phyloP scores from a whole-genome alignment of 805 yeast species.

The Wickerhamomyces kurtzmanii region DNA sequence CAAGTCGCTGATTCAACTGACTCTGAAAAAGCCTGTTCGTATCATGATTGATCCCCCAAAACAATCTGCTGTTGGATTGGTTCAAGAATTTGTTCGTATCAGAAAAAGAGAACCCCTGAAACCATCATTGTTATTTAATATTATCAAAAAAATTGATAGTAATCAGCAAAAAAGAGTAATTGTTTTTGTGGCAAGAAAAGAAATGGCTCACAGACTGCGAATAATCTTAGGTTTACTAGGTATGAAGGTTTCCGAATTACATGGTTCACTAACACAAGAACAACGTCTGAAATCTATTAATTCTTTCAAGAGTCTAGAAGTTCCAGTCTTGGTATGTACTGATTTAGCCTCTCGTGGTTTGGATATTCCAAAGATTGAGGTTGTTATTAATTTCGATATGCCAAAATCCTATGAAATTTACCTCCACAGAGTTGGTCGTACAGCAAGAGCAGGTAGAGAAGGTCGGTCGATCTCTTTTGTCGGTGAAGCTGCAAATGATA shows the following conservation, averaged over 20 bases:
- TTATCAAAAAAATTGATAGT: slow-evolving; percentile 59
- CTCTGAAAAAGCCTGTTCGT: slow-evolving; percentile 84
- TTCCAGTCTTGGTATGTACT: slow-evolving; percentile 88
- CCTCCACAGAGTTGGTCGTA: slow-evolving; percentile 96
- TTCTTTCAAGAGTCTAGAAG: slow-evolving; percentile 71
- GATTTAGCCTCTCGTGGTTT: slow-evolving; percentile 99
- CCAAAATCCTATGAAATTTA: slow-evolving; percentile 88
- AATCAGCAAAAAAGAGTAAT: slow-evolving; percentile 63
- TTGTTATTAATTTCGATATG: slow-evolving; percentile 92
- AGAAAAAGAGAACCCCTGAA: slow-evolving; percentile 80
- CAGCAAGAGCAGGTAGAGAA: slow-evolving; percentile 97
- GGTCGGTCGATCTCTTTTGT: slow-evolving; percentile 92
- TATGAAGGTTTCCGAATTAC: slow-evolving; percentile 68
- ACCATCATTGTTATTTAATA: slow-evolving; percentile 70
- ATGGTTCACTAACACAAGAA: slow-evolving; percentile 81
- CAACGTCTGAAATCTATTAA: slow-evolving; percentile 84
- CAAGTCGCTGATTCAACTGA: slow-evolving; percentile 77
- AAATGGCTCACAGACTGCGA: slow-evolving; percentile 79
- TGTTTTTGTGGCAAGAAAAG: slow-evolving; percentile 88
- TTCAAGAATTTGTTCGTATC: slow-evolving; percentile 91
- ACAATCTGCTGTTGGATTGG: slow-evolving; percentile 82
- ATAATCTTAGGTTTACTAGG: slow-evolving; percentile 68
- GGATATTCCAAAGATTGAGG: slow-evolving; percentile 96
- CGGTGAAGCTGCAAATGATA: slow-evolving; percentile 82
- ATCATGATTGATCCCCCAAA: slow-evolving; percentile 96